Percentiles rank a stretch among this genome's conserved stretches.
These are phyloP conservation scores for Astrothelium macrocarpum DNA, from an alignment of 495 filamentous ascomycete genomes.

Conservation along the genomic window DNA sequence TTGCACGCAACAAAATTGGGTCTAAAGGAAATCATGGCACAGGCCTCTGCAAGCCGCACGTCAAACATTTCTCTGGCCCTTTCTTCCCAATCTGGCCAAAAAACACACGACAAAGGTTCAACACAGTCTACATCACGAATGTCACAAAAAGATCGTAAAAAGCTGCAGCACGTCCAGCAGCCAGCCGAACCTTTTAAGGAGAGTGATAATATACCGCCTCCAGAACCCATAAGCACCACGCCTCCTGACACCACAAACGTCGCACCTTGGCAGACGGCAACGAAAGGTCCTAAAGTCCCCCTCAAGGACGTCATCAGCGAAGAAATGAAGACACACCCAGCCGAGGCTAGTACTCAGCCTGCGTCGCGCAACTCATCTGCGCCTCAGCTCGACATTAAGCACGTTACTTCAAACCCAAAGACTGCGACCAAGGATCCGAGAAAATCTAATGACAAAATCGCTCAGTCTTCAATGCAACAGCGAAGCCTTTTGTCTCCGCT, in stretches of 20 bases:
- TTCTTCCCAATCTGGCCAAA: slow-evolving; percentile 31
- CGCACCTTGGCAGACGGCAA: slow-evolving; percentile 62
- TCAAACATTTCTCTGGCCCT: slow-evolving; percentile 71
- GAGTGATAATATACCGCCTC: slow-evolving; percentile 32
- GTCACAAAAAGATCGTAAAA: slow-evolving; percentile 87
- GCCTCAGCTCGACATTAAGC: slow-evolving; percentile 51
- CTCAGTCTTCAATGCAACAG: slow-evolving; percentile 15
- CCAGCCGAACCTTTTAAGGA: slow-evolving; percentile 34
- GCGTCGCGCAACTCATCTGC: slow-evolving; percentile 27
- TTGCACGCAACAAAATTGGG: slow-evolving; percentile 56
- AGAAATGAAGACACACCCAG: slow-evolving; percentile 15
- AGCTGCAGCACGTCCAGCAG: slow-evolving; percentile 42
- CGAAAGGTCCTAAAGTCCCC: slow-evolving; percentile 25
- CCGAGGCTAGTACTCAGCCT: slow-evolving; percentile 18
- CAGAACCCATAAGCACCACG: slow-evolving; percentile 40
- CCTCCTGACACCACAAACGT: slow-evolving; percentile 37
- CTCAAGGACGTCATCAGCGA: slow-evolving; percentile 34
- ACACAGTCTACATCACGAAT: slow-evolving; percentile 42
- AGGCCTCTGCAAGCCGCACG: slow-evolving; percentile 50
- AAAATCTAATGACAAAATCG: slow-evolving; percentile 25
- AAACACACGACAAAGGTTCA: slow-evolving; percentile 23
- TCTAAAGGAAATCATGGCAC: slow-evolving; percentile 76
- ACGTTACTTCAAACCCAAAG: slow-evolving; percentile 49
- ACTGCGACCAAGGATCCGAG: slow-evolving; percentile 24
- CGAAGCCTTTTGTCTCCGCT: slow-evolving; percentile 15